Evolutionary conservation across 2,329 filamentous ascomycete species (phyloP), one percentile per base, ranked within the genome.

Genomic region (Celoporthe dispersa): DNA sequence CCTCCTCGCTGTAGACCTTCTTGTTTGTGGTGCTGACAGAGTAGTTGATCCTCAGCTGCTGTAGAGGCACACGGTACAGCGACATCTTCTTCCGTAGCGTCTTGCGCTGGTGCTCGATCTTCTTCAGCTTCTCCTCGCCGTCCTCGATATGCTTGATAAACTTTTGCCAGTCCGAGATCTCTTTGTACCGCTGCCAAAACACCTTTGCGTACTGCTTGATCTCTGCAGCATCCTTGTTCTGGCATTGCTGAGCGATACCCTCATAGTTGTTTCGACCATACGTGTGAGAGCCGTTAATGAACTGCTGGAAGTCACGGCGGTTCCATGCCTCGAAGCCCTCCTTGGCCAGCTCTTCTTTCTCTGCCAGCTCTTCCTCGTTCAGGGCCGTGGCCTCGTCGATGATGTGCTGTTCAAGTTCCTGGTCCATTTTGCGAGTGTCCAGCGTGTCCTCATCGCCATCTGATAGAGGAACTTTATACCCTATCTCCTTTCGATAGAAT

Each of bases 1-100:
- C 96, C 78, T 99, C 96, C 79, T 99, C 97, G 0, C 94, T 98
- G 79, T 99, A 99, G 0, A 99, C 94, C 84, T 99, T 99, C 85
- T 99, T 99, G 88, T 99, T 99, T 12, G 97, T 99, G 2, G 96
- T 99, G 8, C 94, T 97, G 37, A 99, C 96, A 0, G 94, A 97
- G 81, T 99, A 99, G 83, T 97, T 98, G 84, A 99, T 94, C 85
- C 97, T 97, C 77, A 99, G 90, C 81, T 99, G 96, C 80, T 99
- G 96, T 22, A 99, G 87, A 33, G 96, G 97, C 64, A 98, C 95
- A n/a, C 96, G 92, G 79, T 97, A 98, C 85, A 96, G 93, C 76
- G 91, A 88, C 87, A 99, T 92, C 88, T 99, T 99, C 87, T 94
- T 97, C 73, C 91, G 90, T 68, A 99, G 87, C 84, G 98, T 91